Base-by-base conservation (phyloP, 106 monocot genomes). In the Iris macrosiphon region DNA sequence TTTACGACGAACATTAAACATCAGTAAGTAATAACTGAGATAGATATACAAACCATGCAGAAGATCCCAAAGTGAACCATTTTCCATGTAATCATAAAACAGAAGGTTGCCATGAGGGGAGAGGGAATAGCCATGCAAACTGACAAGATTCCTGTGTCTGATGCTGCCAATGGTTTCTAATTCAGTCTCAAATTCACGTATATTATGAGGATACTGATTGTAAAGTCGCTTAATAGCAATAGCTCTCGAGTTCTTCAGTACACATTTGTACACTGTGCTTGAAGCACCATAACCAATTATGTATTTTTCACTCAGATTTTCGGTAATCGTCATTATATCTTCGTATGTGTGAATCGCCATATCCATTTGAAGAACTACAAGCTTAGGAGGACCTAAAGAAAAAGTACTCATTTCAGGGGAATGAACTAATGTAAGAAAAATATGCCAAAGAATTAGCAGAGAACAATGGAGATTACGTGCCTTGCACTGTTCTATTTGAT, bases 11-110 rank as follows among this genome's bases (percentile, higher is more conserved):
- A n/a, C n/a, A n/a, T n/a, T n/a, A n/a, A n/a, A n/a, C n/a, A n/a
- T n/a, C n/a, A n/a, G n/a, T n/a, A n/a, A n/a, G n/a, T n/a, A n/a
- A n/a, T n/a, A n/a, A n/a, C n/a, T n/a, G n/a, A n/a, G n/a, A n/a
- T n/a, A n/a, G n/a, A n/a, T n/a, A n/a, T n/a, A 45, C 6, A 37
- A 38, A 90, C 90, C 96, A 62, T 98, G 98, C 54, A 98, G 83
- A 51, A 98, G 86, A 78, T 98, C 98, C 98, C 98, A 98, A 15
- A 98, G 62, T 23, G 98, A 98, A 13, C 98, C 98, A 72, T 98
- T 98, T 74, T 83, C 78, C 98, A 98, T 91, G 78, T 87, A 98
- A 47, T 98, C 98, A 50, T 91, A 98, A 64, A 98, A 91, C 48
- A 98, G 90, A 31, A 98, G 86, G 64, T 98, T 98, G 29, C 98